Percentiles rank a stretch among this genome's conserved stretches.
Evolutionary conservation across 371 early-diverging fungal genomes (phyloP).

Genomic region (Mucor plumbeus): DNA sequence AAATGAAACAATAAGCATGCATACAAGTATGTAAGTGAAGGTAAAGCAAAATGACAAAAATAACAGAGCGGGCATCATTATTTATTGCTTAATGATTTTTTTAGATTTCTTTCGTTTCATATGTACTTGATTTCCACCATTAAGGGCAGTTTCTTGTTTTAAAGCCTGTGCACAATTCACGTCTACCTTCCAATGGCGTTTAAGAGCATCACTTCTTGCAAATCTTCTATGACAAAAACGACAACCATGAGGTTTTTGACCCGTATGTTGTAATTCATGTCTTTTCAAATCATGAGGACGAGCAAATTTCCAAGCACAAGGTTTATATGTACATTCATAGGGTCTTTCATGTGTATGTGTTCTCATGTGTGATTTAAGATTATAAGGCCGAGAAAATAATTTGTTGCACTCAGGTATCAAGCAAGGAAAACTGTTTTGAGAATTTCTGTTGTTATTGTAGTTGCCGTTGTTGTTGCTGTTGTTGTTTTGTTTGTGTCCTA

Average conservation of each 20-base stretch:
- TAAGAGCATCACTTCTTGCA: constrained; percentile 71
- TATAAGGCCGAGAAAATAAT: not conserved
- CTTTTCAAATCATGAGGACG: constrained; percentile 78
- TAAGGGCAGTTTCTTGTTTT: not conserved
- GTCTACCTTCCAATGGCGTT: constrained; percentile 71
- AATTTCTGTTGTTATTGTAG: too few relatives aligned
- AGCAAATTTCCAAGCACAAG: not conserved
- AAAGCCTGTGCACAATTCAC: constrained; percentile 8
- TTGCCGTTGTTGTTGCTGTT: not conserved
- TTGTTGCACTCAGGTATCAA: not conserved
- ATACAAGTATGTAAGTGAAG: not conserved
- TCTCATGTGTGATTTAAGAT: constrained; percentile 9
- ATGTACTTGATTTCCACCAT: not conserved
- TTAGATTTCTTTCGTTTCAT: constrained; percentile 9
- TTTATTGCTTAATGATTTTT: not conserved
- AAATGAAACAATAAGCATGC: not conserved
- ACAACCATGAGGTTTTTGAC: constrained; percentile 69
- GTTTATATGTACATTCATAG: not conserved
- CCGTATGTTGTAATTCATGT: constrained; percentile 77
- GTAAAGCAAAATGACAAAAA: too few relatives aligned
- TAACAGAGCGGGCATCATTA: not conserved
- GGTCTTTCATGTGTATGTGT: not conserved
- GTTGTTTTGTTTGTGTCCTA: not conserved
- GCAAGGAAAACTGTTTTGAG: not conserved
- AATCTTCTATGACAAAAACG: constrained; percentile 61